These are phyloP conservation scores for Geotrichum fermentans DNA, from an alignment of 1,139 yeast species.

Conservation along the genomic window DNA sequence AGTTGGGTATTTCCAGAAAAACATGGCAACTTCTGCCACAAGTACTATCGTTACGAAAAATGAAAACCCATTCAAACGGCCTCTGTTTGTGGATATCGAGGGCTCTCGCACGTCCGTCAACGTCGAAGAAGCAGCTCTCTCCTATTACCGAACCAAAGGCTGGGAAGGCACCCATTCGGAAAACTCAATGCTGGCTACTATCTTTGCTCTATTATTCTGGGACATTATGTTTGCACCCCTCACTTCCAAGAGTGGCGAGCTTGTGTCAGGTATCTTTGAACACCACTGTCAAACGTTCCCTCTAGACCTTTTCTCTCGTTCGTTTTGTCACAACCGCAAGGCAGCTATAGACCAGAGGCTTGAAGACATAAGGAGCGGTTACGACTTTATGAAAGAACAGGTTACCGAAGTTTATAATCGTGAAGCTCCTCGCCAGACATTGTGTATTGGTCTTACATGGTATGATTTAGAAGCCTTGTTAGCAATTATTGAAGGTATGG, in stretches of 20 bases:
- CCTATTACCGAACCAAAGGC: conserved; percentile 31
- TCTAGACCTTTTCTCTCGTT: conserved; percentile 29
- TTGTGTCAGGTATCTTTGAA: conserved; percentile 26
- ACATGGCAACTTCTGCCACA: conserved; percentile 1
- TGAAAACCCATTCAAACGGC: conserved; percentile 9
- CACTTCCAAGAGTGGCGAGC: conserved; percentile 6
- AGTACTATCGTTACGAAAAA: conserved; percentile 14
- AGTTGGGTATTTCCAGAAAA: conserved; percentile 1
- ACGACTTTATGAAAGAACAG: conserved; percentile 13
- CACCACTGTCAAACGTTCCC: conserved; percentile 38
- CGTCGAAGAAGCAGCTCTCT: conserved; percentile 38
- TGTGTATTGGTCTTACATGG: conserved; percentile 37
- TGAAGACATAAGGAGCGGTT: conserved; percentile 9
- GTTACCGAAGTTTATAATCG: conserved; percentile 17
- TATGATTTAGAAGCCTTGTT: conserved; percentile 28
- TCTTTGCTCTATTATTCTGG: conserved; percentile 34
- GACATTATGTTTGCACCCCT: conserved; percentile 30
- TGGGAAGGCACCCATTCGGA: conserved; percentile 40
- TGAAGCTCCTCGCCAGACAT: conserved; percentile 23
- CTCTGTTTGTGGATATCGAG: conserved; percentile 17
- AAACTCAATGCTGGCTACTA: conserved; percentile 33
- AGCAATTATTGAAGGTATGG: conserved; percentile 32
- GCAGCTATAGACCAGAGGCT: conserved; percentile 26
- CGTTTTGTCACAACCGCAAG: conserved; percentile 26
- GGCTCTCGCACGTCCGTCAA: conserved; percentile 18